Evolutionary conservation across 495 filamentous ascomycete species (phyloP).

Genomic region (Letharia columbiana): DNA sequence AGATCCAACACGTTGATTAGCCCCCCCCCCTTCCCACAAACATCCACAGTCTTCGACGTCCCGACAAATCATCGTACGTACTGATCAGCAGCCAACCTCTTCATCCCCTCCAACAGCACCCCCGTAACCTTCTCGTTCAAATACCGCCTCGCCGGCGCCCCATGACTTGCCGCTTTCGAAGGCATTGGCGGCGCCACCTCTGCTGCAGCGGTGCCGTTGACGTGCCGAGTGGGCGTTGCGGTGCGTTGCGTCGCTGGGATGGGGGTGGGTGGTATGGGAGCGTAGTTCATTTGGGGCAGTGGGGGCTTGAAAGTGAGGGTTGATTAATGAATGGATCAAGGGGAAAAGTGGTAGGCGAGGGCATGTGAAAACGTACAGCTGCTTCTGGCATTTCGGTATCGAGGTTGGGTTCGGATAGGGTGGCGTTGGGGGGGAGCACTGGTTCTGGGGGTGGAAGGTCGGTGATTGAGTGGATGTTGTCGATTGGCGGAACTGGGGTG

Average conservation of each 20-base stretch:
- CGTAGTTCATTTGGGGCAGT: slow-evolving; percentile 17
- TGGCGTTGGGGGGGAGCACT: slow-evolving; percentile 10
- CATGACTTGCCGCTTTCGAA: slow-evolving; percentile 47
- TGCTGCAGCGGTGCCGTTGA: slow-evolving; percentile 35
- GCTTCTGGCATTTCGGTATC: slow-evolving; percentile 23
- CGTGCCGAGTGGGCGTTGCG: slow-evolving; percentile 40
- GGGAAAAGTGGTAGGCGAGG: no score
- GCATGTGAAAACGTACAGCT: slow-evolving; percentile 2
- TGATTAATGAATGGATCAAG: background rate
- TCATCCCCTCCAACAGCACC: slow-evolving; percentile 85
- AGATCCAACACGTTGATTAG: slow-evolving; percentile 11
- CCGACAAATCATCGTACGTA: slow-evolving; percentile 38
- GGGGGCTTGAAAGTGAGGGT: slow-evolving; percentile 18
- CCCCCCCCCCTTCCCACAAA: background rate
- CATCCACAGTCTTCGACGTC: background rate
- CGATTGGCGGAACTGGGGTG: slow-evolving; percentile 12
- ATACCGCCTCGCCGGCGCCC: slow-evolving; percentile 79
- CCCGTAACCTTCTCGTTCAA: slow-evolving; percentile 83
- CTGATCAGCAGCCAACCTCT: slow-evolving; percentile 74
- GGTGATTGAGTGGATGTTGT: slow-evolving; percentile 14
- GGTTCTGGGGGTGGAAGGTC: background rate
- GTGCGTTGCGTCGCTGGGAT: slow-evolving; percentile 33
- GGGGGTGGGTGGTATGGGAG: slow-evolving; percentile 30
- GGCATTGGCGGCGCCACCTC: slow-evolving; percentile 26
- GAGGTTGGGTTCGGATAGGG: slow-evolving; percentile 11